Evolutionary conservation across 345 rosid genomes (phyloP), one percentile per base, ranked within the genome.

Genomic region (Camelina laxa): DNA sequence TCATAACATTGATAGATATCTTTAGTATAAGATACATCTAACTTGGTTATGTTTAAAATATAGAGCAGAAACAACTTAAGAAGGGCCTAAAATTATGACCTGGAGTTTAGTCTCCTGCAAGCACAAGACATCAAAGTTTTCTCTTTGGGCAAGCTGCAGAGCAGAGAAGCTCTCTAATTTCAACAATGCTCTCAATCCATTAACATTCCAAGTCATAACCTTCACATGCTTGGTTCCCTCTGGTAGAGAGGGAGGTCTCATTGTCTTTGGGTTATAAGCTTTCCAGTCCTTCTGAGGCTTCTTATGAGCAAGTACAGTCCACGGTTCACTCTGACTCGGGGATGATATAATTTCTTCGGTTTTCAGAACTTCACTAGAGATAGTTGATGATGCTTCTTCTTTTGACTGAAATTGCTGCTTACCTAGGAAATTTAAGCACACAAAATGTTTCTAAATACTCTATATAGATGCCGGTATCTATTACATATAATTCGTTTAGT

Each of bases 31-130:
- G 39, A 64, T 7, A 24, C n/a, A 4, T 12, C 4, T 7, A 56
- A 15, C 2, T n/a, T 42, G 2, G 45, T 27, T 38, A 36, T 48
- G 12, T 35, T 47, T 24, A 12, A 36, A 39, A 62, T n/a, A 61
- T 22, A 62, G 69, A 69, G 11, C 42, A 62, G 60, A 70, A 39
- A 58, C 11, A 45, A 35, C n/a, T 16, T 33, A 15, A 50, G 41
- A 61, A 4, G 27, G 41, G 72, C 12, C 30, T n/a, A 9, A 44
- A 53, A 55, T 17, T 36, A 13, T 9, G 77, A 74, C 99, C 93
- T 90, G 96, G 60, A 92, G 74, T 79, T 95, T 90, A 67, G 98
- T 94, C 76, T 94, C 98, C 77, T 94, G 98, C 84, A 94, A 85
- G 86, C 99, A 95, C 72, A 92, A 63, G 7, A 95, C 81, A 77